Evolutionary conservation across 2,329 filamentous ascomycete species (phyloP), one percentile per base, ranked within the genome.

Genomic region (Xylaria sp.): DNA sequence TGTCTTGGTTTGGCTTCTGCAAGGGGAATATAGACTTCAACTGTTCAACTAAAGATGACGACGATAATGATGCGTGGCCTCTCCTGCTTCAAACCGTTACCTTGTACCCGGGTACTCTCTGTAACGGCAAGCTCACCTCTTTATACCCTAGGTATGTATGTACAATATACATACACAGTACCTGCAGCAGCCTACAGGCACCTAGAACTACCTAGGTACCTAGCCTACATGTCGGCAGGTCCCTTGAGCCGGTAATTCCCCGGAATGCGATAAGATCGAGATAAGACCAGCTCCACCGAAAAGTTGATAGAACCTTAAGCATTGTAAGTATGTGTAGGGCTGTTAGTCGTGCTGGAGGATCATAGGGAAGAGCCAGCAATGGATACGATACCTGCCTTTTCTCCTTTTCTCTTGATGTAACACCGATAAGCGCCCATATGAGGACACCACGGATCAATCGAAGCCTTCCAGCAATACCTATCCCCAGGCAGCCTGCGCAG

Each of bases 221-320:
- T 7, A 7, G 7, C 7, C 31, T 7, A 15, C n/a, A 27, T n/a
- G 10, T 27, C 17, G 15, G 27, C n/a, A 7, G 6, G 15, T 40
- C 11, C 37, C n/a, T 21, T 10, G 27, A n/a, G 7, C 55, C 66
- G 67, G 63, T 38, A 61, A 66, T 69, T 64, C 43, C 29, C 64
- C 66, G 63, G 31, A 4, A 29, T 10, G 4, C 2, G 63, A 69
- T 67, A 68, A 65, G 47, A 67, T 65, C 54, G 60, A 56, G 55
- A 62, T 53, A 54, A 46, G 17, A 43, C 27, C 21, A 55, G 51
- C 69, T 49, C 70, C 69, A 70, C 68, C 60, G 62, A 71, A 72
- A 72, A 72, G 67, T 70, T 67, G 38, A 58, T n/a, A n/a, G n/a
- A n/a, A n/a, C n/a, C n/a, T n/a, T n/a, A 47, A 44, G 35, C 31